phyloP scores from a whole-genome alignment of 768 basidiomycete genomes.

The Suillus ampliporus region DNA sequence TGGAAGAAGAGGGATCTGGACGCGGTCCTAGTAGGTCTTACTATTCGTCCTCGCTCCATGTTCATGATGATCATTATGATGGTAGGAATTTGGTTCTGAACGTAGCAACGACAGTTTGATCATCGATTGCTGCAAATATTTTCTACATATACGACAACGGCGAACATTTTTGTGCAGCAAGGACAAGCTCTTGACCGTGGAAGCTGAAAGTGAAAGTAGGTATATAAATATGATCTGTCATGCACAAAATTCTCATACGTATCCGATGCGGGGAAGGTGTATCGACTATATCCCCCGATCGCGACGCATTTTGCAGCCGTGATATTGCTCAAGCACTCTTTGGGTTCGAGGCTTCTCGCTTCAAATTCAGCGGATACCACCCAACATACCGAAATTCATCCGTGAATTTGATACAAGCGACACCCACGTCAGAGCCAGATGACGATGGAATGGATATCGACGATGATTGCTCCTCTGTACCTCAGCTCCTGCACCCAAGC shows the following conservation, averaged over 20 bases:
- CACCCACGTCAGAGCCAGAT: conserved; percentile 30
- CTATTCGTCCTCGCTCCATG: background rate
- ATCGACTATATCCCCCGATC: conserved; percentile 35
- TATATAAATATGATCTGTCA: conserved; percentile 11
- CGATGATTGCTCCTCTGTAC: conserved; percentile 44
- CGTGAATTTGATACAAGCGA: conserved; percentile 20
- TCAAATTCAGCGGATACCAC: conserved; percentile 47
- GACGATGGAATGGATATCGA: conserved; percentile 68
- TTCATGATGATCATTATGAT: background rate
- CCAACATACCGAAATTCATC: conserved; percentile 43
- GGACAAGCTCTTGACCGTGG: conserved; percentile 70
- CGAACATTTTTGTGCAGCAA: conserved; percentile 67
- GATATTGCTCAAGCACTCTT: conserved; percentile 57
- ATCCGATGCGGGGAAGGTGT: conserved; percentile 30
- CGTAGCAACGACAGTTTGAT: conserved; percentile 72
- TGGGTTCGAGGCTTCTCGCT: conserved; percentile 42
- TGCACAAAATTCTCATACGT: conserved; percentile 4
- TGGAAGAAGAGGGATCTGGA: conserved; percentile 59
- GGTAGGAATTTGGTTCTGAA: conserved; percentile 33
- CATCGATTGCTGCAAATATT: conserved; percentile 77
- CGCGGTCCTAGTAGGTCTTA: conserved; percentile 44
- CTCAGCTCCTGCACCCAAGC: conserved; percentile 45
- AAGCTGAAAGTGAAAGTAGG: conserved; percentile 54
- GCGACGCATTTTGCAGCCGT: conserved; percentile 52
- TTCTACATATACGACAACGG: conserved; percentile 43